Conservation (phyloP, 192 early-diverging fungal genomes). For the Coemansia erecta region DNA sequence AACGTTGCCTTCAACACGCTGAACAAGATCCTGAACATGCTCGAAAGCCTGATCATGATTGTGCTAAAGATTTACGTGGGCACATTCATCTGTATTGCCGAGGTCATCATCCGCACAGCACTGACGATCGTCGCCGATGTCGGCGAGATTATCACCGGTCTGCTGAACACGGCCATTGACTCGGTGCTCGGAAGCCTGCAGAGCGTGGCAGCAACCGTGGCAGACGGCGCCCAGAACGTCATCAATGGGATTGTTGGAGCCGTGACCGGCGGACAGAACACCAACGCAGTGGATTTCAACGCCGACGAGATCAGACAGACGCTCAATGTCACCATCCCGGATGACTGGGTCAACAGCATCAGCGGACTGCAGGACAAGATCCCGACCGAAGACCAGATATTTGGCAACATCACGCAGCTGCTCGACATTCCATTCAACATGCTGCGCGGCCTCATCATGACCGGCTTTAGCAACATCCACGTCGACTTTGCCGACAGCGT, state of each 20-base stretch:
- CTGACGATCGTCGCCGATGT: slow-evolving; percentile 21
- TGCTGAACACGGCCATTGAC: slow-evolving; percentile 30
- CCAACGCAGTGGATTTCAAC: slow-evolving; percentile 15
- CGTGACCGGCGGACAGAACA: slow-evolving; percentile 19
- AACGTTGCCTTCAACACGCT: slow-evolving; percentile 14
- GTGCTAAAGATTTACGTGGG: slow-evolving; percentile 43
- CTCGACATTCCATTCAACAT: slow-evolving; percentile 40
- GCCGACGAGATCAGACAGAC: slow-evolving; percentile 25
- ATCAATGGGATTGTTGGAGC: slow-evolving; percentile 18
- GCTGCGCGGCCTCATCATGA: slow-evolving; percentile 17
- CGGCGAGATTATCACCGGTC: slow-evolving; percentile 26
- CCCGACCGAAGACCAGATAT: slow-evolving; percentile 41
- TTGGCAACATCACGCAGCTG: slow-evolving; percentile 37
- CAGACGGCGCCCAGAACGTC: slow-evolving; percentile 10
- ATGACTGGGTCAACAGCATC: slow-evolving; percentile 40
- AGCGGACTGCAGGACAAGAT: slow-evolving; percentile 24
- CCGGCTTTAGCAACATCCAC: slow-evolving; percentile 12
- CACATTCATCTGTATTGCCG: slow-evolving; percentile 44
- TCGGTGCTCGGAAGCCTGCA: slow-evolving; percentile 23
- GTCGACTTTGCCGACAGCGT: slow-evolving; percentile 17
- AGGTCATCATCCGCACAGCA: slow-evolving; percentile 40
- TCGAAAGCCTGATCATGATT: slow-evolving; percentile 30
- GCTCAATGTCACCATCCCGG: slow-evolving; percentile 30
- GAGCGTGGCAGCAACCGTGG: slow-evolving; percentile 20
- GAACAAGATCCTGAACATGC: slow-evolving; percentile 19